Evolutionary conservation across 2,329 filamentous ascomycete species (phyloP).

Genomic region (Aspergillus eucalypticola): DNA sequence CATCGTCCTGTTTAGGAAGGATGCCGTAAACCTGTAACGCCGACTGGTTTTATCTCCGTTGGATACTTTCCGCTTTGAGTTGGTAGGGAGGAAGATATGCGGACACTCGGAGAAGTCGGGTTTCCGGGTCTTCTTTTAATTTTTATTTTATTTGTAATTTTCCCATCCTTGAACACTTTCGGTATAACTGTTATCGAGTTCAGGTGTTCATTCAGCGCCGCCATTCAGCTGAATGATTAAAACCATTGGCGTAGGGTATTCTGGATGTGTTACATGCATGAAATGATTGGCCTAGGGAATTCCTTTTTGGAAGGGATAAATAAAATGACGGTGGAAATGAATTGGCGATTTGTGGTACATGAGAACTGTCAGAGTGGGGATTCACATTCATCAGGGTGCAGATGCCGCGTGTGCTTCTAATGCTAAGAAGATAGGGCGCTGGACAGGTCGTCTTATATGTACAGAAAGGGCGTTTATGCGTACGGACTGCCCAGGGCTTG

Average conservation of each 20-base stretch:
- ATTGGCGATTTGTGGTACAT: background rate
- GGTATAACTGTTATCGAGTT: background rate
- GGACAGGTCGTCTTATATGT: conserved; percentile 10
- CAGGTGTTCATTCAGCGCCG: background rate
- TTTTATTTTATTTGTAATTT: background rate
- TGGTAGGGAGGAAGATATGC: background rate
- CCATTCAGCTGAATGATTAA: background rate
- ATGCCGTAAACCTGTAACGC: conserved; percentile 23
- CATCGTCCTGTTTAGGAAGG: conserved; percentile 17
- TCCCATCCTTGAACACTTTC: no score
- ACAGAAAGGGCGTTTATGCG: background rate
- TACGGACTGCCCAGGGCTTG: background rate
- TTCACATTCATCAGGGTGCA: conserved; percentile 15
- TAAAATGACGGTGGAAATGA: conserved; percentile 1
- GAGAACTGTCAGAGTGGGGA: conserved; percentile 17
- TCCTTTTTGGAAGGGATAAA: background rate
- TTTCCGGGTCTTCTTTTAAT: background rate
- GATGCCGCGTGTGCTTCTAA: conserved; percentile 18
- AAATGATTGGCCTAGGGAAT: background rate
- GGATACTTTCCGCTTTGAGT: conserved; percentile 10
- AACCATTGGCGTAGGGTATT: background rate
- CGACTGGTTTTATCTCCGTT: conserved; percentile 12
- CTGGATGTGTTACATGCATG: background rate
- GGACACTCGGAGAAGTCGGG: background rate
- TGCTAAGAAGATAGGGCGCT: conserved; percentile 3